phyloP scores from a whole-genome alignment of 2,329 filamentous ascomycete species.

The Colletotrichum filicis region DNA sequence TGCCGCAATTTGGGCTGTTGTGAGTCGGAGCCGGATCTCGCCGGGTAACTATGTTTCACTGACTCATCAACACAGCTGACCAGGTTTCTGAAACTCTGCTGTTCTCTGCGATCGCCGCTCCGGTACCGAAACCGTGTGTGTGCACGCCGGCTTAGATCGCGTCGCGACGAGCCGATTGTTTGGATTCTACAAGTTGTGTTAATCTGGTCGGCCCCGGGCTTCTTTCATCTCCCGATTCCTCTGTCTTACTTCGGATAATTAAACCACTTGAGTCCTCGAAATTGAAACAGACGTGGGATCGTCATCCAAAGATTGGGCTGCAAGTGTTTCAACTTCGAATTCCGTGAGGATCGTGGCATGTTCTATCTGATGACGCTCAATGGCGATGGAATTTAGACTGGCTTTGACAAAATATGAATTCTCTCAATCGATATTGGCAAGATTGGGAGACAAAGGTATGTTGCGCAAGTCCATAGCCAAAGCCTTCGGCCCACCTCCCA shows the following conservation, averaged over 20 bases:
- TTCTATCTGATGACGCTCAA: neutral
- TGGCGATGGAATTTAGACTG: no score
- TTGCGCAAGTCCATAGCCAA: no score
- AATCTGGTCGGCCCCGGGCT: neutral
- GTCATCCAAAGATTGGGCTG: neutral
- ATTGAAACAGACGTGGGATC: slow-evolving; percentile 1
- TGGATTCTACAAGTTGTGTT: neutral
- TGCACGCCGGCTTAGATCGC: slow-evolving; percentile 14
- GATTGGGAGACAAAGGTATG: no score
- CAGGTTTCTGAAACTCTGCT: slow-evolving; percentile 17
- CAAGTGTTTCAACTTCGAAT: slow-evolving; percentile 9
- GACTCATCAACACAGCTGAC: slow-evolving; percentile 17
- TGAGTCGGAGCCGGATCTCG: slow-evolving; percentile 7
- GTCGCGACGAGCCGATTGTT: slow-evolving; percentile 17
- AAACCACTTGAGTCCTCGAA: neutral
- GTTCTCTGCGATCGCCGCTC: slow-evolving; percentile 3
- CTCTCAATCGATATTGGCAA: no score
- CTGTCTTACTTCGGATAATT: neutral
- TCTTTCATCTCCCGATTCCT: neutral
- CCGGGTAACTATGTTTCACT: neutral
- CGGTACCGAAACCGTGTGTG: slow-evolving; percentile 1
- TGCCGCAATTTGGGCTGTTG: neutral
- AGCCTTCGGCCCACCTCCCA: no score
- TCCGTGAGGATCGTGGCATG: neutral
- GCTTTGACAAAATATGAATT: no score